A percentile compares a stretch with the other conserved stretches of the same genome.
Evolutionary conservation across 331 rosid genomes (phyloP).

Genomic region (Malus hybrid): DNA sequence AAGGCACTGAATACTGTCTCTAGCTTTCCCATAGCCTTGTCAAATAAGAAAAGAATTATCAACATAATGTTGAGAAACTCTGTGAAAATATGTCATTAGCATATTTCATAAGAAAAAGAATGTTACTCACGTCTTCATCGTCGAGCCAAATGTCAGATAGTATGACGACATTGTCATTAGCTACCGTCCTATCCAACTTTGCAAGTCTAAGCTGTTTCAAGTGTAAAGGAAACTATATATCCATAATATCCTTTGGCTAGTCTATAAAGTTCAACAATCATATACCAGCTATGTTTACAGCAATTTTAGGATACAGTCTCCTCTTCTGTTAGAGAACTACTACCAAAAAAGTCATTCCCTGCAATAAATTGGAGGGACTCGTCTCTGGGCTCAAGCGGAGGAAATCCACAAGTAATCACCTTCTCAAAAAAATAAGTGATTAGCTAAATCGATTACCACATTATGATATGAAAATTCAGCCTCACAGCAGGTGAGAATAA

Average conservation of each 20-base stretch:
- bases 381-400: conserved; percentile 80
- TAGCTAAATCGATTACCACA: neutral
- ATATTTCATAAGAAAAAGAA: neutral
- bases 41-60: conserved; percentile 35
- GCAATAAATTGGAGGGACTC: conserved; percentile 55
- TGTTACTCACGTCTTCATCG: conserved; percentile 66
- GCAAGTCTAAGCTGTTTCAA: conserved; percentile 60
- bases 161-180: conserved; percentile 82
- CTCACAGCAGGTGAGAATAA: neutral
- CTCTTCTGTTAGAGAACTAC: conserved; percentile 56
- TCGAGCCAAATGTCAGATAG: conserved; percentile 87
- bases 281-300: neutral
- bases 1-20: conserved; percentile 63
- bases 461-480: neutral
- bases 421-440: conserved; percentile 12
- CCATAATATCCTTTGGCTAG: neutral
- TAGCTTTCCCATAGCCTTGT: conserved; percentile 79
- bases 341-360: conserved; percentile 76
- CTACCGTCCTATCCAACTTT: conserved; percentile 66
- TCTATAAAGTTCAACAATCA: conserved; percentile 1
- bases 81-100: neutral
- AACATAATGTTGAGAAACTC: conserved; percentile 19
- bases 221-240: conserved; percentile 26
- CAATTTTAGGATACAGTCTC: conserved; percentile 58
- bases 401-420: conserved; percentile 94